Percentiles rank a stretch among this genome's conserved stretches.
Conservation (phyloP, 2,329 filamentous ascomycete genomes). For the Neoarthrinium moseri region DNA sequence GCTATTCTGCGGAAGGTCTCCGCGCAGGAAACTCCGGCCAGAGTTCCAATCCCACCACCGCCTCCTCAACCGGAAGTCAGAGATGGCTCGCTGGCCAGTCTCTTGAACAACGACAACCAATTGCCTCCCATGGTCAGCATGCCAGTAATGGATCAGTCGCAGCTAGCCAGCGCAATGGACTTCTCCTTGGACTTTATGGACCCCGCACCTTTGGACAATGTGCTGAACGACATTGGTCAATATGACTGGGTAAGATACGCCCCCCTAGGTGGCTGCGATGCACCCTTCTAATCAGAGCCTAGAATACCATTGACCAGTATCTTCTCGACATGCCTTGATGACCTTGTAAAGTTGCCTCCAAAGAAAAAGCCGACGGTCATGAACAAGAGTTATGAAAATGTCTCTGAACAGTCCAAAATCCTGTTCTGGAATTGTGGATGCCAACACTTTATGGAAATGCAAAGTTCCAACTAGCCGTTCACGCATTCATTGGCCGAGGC, state of each 20-base stretch:
- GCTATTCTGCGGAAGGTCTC: constrained; percentile 40
- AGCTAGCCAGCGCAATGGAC: constrained; percentile 21
- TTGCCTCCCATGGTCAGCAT: constrained; percentile 14
- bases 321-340: constrained; percentile 10
- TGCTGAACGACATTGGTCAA: constrained; percentile 30
- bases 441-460: too few species aligned
- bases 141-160: constrained; percentile 20
- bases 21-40: constrained; percentile 21
- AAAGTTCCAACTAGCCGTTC: not conserved
- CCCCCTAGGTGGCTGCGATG: not conserved
- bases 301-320: constrained; percentile 29
- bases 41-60: constrained; percentile 16
- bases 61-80: constrained; percentile 25
- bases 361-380: too few species aligned
- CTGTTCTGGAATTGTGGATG: not conserved
- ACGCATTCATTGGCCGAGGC: not conserved
- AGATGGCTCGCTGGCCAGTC: constrained; percentile 27
- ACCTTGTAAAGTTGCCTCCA: not conserved
- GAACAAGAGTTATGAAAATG: not conserved
- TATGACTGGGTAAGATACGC: constrained; percentile 38
- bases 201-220: constrained; percentile 33
- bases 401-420: not conserved
- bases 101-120: constrained; percentile 30
- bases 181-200: constrained; percentile 30
- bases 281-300: not conserved